Evolutionary conservation across 1,284 basidiomycete genomes (phyloP).

Genomic region (Cutaneotrichosporon sp.): DNA sequence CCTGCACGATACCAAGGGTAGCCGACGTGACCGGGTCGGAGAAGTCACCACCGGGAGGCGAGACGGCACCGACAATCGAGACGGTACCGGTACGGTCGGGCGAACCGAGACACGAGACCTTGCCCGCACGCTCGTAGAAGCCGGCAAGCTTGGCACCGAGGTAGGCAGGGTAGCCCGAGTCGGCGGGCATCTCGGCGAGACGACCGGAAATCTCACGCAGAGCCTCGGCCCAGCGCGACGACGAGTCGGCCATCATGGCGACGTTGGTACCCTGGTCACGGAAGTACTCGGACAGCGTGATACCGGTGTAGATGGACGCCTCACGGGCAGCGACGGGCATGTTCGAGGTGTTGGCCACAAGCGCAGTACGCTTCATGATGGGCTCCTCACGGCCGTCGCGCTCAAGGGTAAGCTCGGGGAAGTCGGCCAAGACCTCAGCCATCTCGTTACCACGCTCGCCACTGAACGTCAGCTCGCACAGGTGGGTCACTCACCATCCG

Average conservation of each 20-base stretch:
- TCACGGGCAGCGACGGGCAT: conserved; percentile 99
- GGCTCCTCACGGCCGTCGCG: conserved; percentile 90
- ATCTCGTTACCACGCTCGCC: conserved; percentile 60
- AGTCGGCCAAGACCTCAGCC: conserved; percentile 98
- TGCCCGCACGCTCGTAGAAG: conserved; percentile 99
- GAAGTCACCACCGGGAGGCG: conserved; percentile 98
- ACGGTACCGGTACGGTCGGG: conserved; percentile 89
- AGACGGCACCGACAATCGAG: conserved; percentile 98
- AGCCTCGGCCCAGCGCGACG: conserved; percentile 99
- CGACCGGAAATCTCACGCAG: conserved; percentile 99
- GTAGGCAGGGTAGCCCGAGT: conserved; percentile 98
- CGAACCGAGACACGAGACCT: conserved; percentile 88
- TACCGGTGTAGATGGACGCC: conserved; percentile 99
- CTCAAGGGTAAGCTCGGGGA: conserved; percentile 93
- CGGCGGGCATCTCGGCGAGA: conserved; percentile 99
- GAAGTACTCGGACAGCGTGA: conserved; percentile 99
- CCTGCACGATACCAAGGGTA: conserved; percentile 97
- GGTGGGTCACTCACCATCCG: conserved; percentile 69
- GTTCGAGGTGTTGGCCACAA: conserved; percentile 99
- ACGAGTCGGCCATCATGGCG: conserved; percentile 99
- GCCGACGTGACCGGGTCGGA: conserved; percentile 98
- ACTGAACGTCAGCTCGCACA: conserved; percentile 18
- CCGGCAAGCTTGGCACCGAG: conserved; percentile 92
- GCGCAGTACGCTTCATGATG: conserved; percentile 99
- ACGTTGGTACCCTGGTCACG: conserved; percentile 98